Evolutionary conservation across 1,284 basidiomycete species (phyloP).

Genomic region (Afroboletus lepidellus): DNA sequence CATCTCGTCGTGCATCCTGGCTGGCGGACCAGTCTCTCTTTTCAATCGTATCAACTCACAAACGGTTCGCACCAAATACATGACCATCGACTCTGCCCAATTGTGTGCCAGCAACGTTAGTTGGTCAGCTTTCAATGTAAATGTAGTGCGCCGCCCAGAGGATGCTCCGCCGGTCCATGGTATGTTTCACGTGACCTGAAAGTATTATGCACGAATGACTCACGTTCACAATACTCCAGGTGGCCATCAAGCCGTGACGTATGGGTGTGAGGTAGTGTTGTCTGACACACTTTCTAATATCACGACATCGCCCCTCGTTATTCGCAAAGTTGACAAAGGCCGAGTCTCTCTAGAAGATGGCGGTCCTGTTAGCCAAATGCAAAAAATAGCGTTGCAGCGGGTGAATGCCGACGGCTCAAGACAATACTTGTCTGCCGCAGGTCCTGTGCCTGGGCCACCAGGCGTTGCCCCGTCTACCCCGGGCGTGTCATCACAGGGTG

Average conservation of each 20-base stretch:
- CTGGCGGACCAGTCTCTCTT: constrained; percentile 87
- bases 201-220: constrained; percentile 34
- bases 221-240: constrained; percentile 46
- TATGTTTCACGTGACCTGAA: constrained; percentile 56
- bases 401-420: constrained; percentile 77
- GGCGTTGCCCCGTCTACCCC: constrained; percentile 63
- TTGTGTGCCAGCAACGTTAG: constrained; percentile 83
- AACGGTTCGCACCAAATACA: constrained; percentile 95
- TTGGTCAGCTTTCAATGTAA: constrained; percentile 94
- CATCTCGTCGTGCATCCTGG: constrained; percentile 87
- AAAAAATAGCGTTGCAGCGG: constrained; percentile 89
- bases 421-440: constrained; percentile 81
- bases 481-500: constrained; percentile 70
- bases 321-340: constrained; percentile 92
- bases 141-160: constrained; percentile 67
- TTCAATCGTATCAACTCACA: constrained; percentile 98
- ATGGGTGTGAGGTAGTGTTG: constrained; percentile 86
- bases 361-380: constrained; percentile 93
- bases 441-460: constrained; percentile 73
- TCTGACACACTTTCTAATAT: constrained; percentile 84
- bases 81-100: constrained; percentile 84
- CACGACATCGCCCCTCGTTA: constrained; percentile 81
- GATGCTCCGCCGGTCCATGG: constrained; percentile 55
- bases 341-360: constrained; percentile 79
- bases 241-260: constrained; percentile 81